Evolutionary conservation across 768 basidiomycete genomes (phyloP), one percentile per base, ranked within the genome.

Genomic region (Agaricus sinodeliciosus): DNA sequence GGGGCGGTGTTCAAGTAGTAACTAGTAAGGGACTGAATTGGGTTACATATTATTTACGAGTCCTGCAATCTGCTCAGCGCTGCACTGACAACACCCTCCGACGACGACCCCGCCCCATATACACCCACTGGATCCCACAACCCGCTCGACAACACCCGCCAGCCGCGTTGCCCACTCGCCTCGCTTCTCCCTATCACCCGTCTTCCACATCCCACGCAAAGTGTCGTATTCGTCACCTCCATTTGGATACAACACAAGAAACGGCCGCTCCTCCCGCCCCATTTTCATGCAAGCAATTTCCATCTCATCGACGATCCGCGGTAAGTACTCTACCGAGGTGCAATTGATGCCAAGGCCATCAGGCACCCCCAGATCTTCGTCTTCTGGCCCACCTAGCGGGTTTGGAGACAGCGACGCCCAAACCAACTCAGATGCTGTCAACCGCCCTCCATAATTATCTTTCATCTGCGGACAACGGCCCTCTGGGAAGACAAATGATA

Each of bases 311-410:
- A 78, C 58, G 19, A 84, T 61, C 0, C 44, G 42, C 1, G 69
- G 61, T n/a, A 87, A 55, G 58, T 72, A 67, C 34, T 71, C 65
- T 15, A 77, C 60, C 1, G 66, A 69, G 0, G 87, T 85, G 65
- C 88, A 93, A 63, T 93, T 91, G 57, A 91, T 77, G 0, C 89
- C 90, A 13, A 90, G 67, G 0, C 75, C 87, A 28, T 69, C 65
- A 0, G 83, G 84, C 36, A 60, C 51, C 1, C 66, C 28, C 15
- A 53, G 11, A 4, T 31, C 47, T 26, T 35, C 19, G 15, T 19
- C 52, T 41, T 28, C 25, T 12, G 1, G 66, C 35, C 26, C 15
- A 13, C 27, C 27, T 27, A 50, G 49, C 3, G 52, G 39, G 36
- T 60, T 58, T 26, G 59, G 35, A 1, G 52, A 65, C 4, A 81